Evolutionary conservation across 345 rosid genomes (phyloP), one percentile per base, ranked within the genome.

Genomic region (Eutrema yunnanense): DNA sequence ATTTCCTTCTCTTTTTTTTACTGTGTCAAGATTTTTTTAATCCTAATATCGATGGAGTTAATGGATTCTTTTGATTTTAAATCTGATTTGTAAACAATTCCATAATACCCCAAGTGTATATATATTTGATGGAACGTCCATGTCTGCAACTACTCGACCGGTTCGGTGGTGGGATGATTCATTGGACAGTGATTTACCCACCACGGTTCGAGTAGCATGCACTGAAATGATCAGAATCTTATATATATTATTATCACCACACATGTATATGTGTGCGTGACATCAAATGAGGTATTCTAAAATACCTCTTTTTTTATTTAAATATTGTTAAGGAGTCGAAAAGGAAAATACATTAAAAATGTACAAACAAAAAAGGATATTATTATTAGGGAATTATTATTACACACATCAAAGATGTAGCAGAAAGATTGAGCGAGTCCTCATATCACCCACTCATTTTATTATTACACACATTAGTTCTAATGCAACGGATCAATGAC

Each of bases 401-500:
- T 60, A 70, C 69, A 61, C 57, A 68, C 69, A 75, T 11, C 55
- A 56, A 51, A 4, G 26, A 56, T 40, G 36, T 14, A 29, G 8
- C 69, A 68, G 8, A 62, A 8, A 68, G 34, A 52, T 12, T 0
- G 0, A 53, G 48, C 0, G 0, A 53, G 48, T 58, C 26, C 54
- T 32, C 67, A 65, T 29, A 65, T n/a, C 44, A 59, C 41, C 41
- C 61, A 62, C 38, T 16, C 54, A 22, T 65, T 16, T 16, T 16
- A 16, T 16, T 16, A 16, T 16, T 16, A 16, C 16, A 16, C 16
- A 16, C 16, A 16, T 22, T 38, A 63, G 34, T 30, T 73, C 6
- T 70, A 73, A 6, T 27, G 57, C 57, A 34, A 80, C 70, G 90
- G 90, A 63, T 89, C 69, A 51, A 86, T 73, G 22, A 90, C 83